Percentiles rank a stretch among this genome's conserved stretches.
Evolutionary conservation across 768 basidiomycete species (phyloP).

Genomic region (Lactarius psammicola): DNA sequence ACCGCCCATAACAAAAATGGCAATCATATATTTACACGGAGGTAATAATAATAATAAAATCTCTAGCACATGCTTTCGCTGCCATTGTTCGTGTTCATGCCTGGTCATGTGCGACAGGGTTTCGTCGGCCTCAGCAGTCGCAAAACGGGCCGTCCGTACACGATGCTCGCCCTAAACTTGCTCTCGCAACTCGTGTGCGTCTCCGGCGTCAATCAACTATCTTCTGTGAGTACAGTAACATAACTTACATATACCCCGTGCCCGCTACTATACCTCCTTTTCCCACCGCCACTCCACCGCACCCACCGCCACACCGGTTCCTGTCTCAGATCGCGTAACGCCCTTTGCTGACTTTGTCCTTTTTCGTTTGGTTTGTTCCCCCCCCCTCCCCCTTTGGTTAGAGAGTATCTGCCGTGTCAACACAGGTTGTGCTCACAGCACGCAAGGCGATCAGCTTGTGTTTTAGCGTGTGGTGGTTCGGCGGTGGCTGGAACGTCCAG

Average conservation of each 20-base stretch:
- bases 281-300: not conserved
- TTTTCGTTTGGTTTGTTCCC: not conserved
- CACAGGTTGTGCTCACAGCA: slow-evolving; percentile 75
- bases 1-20: too few species aligned
- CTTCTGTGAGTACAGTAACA: slow-evolving; percentile 53
- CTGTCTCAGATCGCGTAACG: not conserved
- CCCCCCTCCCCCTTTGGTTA: slow-evolving; percentile 31
- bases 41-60: not conserved
- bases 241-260: too few species aligned
- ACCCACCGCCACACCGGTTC: not conserved
- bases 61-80: slow-evolving; percentile 72
- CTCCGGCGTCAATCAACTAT: slow-evolving; percentile 75
- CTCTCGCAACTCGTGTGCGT: slow-evolving; percentile 78
- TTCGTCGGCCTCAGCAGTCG: slow-evolving; percentile 37
- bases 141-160: slow-evolving; percentile 45
- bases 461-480: slow-evolving; percentile 85
- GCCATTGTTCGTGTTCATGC: slow-evolving; percentile 69
- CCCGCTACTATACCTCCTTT: too few species aligned
- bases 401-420: slow-evolving; percentile 73
- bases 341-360: not conserved
- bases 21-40: too few species aligned
- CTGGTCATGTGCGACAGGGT: slow-evolving; percentile 54
- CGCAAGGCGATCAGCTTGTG: slow-evolving; percentile 80
- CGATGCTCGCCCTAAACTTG: slow-evolving; percentile 62
- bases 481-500: slow-evolving; percentile 64